Percentiles rank a stretch among this genome's conserved stretches.
Evolutionary conservation across 768 basidiomycete species (phyloP).

Genomic region (Fomitopsis pulvina): DNA sequence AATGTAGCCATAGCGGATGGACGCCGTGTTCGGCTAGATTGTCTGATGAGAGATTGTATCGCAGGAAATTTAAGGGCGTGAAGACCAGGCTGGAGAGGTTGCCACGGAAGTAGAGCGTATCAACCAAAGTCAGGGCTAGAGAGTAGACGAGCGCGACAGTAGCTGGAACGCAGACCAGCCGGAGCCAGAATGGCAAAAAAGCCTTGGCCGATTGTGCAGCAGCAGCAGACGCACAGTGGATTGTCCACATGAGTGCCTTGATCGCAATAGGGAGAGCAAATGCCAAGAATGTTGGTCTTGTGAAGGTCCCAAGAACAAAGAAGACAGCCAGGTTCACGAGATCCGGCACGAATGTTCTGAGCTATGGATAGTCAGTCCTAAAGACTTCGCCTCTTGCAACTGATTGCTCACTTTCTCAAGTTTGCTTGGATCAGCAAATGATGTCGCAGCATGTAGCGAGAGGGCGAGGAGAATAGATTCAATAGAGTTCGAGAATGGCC

Average conservation of each 20-base stretch:
- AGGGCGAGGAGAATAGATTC: slow-evolving; percentile 27
- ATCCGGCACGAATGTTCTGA: background rate
- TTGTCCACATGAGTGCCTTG: slow-evolving; percentile 17
- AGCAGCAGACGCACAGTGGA: background rate
- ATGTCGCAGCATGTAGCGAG: slow-evolving; percentile 21
- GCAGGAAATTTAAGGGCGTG: slow-evolving; percentile 33
- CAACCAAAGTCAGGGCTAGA: slow-evolving; percentile 17
- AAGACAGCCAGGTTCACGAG: slow-evolving; percentile 13
- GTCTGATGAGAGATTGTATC: slow-evolving; percentile 28
- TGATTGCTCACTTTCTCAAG: background rate
- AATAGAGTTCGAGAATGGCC: slow-evolving; percentile 34
- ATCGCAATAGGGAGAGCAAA: slow-evolving; percentile 27
- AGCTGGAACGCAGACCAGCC: background rate
- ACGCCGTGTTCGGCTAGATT: slow-evolving; percentile 34
- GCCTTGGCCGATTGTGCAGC: no score
- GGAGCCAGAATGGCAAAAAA: background rate
- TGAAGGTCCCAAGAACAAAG: slow-evolving; percentile 26
- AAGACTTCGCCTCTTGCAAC: background rate
- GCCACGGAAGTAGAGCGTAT: slow-evolving; percentile 29
- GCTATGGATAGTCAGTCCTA: background rate
- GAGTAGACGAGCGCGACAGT: background rate
- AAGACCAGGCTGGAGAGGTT: slow-evolving; percentile 17
- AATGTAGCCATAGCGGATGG: slow-evolving; percentile 35
- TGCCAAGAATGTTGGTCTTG: slow-evolving; percentile 29
- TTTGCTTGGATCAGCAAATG: slow-evolving; percentile 11